Percentiles rank a stretch among this genome's conserved stretches.
Conservation (phyloP, 2,329 filamentous ascomycete species). For the Fusarium newnesense region DNA sequence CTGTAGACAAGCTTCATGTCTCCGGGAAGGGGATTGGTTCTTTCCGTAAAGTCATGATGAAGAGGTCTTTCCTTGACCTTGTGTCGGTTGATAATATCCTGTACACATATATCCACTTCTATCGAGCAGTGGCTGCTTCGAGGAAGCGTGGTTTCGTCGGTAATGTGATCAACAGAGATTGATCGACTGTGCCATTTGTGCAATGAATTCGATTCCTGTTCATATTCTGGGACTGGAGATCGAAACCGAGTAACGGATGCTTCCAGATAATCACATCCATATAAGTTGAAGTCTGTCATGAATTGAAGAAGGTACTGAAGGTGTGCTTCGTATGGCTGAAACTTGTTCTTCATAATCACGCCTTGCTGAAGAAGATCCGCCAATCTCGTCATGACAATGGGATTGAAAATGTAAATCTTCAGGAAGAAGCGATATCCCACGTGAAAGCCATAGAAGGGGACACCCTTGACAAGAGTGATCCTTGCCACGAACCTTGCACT, state of each 20-base stretch:
- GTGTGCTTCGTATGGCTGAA: slow-evolving; percentile 96
- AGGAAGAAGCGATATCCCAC: slow-evolving; percentile 92
- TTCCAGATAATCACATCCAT: slow-evolving; percentile 89
- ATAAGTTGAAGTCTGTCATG: slow-evolving; percentile 98
- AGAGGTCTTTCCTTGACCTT: slow-evolving; percentile 80
- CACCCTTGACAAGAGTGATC: slow-evolving; percentile 89
- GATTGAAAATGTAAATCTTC: slow-evolving; percentile 95
- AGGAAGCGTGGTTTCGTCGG: slow-evolving; percentile 71
- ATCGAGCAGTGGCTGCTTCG: slow-evolving; percentile 88
- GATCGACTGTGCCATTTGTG: slow-evolving; percentile 86
- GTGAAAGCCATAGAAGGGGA: slow-evolving; percentile 96
- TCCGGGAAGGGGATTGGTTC: slow-evolving; percentile 67
- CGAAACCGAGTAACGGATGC: slow-evolving; percentile 78
- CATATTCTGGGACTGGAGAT: slow-evolving; percentile 75
- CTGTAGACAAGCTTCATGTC: slow-evolving; percentile 90
- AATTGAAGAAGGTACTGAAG: slow-evolving; percentile 93
- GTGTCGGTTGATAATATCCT: slow-evolving; percentile 85
- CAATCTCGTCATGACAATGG: slow-evolving; percentile 84
- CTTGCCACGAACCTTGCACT: slow-evolving; percentile 82
- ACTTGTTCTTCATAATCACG: slow-evolving; percentile 81
- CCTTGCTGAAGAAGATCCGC: slow-evolving; percentile 90
- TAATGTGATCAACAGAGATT: slow-evolving; percentile 62
- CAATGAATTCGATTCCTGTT: slow-evolving; percentile 66
- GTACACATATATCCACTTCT: slow-evolving; percentile 88
- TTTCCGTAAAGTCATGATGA: slow-evolving; percentile 89